A percentile compares a stretch with the other conserved stretches of the same genome.
phyloP scores from a whole-genome alignment of 1,284 basidiomycete genomes.

The Tremellales sp. region DNA sequence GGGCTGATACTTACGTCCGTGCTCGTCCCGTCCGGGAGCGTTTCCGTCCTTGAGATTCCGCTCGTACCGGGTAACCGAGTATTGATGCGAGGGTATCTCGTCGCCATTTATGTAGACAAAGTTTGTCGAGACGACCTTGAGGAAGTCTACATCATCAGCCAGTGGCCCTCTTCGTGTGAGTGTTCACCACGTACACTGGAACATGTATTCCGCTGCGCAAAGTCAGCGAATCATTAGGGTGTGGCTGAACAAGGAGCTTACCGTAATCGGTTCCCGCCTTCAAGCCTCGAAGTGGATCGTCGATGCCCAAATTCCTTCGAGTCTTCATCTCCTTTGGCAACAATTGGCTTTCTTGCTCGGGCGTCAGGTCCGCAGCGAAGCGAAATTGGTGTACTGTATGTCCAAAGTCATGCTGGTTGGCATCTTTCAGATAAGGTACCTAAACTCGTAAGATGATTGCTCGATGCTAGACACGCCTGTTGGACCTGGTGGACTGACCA shows the following conservation, averaged over 20 bases:
- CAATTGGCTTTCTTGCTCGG: constrained; percentile 59
- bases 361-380: constrained; percentile 65
- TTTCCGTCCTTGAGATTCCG: constrained; percentile 68
- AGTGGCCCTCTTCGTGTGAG: neutral
- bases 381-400: constrained; percentile 78
- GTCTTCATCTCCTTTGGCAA: constrained; percentile 64
- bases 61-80: constrained; percentile 93
- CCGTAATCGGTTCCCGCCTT: constrained; percentile 51
- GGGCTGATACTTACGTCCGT: constrained; percentile 53
- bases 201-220: constrained; percentile 72
- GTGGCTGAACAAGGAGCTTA: constrained; percentile 37
- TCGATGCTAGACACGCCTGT: neutral
- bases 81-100: constrained; percentile 59
- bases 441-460: constrained; percentile 2
- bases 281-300: constrained; percentile 65
- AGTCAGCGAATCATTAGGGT: constrained; percentile 2
- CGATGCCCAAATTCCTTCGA: constrained; percentile 62
- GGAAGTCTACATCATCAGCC: constrained; percentile 60
- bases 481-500: constrained; percentile 52
- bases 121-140: constrained; percentile 92
- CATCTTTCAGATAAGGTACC: constrained; percentile 84
- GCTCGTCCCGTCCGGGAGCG: constrained; percentile 55
- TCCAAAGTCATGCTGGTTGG: constrained; percentile 87
- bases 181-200: constrained; percentile 54
- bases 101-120: constrained; percentile 77